A percentile compares a stretch with the other conserved stretches of the same genome.
phyloP scores from a whole-genome alignment of 2,329 filamentous ascomycete genomes.

The Fusarium devonianum region DNA sequence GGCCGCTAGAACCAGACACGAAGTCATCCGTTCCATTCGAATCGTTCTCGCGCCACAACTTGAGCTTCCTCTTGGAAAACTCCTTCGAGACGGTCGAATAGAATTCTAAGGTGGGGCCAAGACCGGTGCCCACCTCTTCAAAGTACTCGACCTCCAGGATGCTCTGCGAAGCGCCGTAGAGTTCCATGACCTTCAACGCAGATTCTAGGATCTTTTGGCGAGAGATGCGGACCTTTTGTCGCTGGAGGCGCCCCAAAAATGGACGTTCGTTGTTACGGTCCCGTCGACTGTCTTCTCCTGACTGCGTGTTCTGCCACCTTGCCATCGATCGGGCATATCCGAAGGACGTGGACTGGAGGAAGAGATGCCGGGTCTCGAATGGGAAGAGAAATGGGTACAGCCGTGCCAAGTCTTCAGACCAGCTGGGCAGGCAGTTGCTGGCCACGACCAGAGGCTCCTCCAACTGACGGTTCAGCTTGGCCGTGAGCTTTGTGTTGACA shows the following conservation, averaged over 20 bases:
- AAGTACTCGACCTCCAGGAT: constrained; percentile 98
- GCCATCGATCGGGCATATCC: constrained; percentile 98
- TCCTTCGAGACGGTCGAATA: constrained; percentile 98
- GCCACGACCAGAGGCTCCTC: constrained; percentile 97
- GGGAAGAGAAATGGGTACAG: constrained; percentile 97
- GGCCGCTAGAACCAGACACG: constrained; percentile 80
- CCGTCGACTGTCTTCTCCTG: constrained; percentile 78
- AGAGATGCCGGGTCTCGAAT: constrained; percentile 95
- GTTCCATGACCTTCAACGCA: constrained; percentile 97
- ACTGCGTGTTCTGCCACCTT: constrained; percentile 93
- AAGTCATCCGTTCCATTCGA: constrained; percentile 76
- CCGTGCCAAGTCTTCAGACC: constrained; percentile 94
- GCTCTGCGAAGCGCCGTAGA: constrained; percentile 96
- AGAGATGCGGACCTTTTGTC: constrained; percentile 98
- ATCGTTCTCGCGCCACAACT: constrained; percentile 94
- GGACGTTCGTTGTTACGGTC: constrained; percentile 90
- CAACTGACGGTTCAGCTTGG: constrained; percentile 94
- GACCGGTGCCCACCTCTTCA: constrained; percentile 94
- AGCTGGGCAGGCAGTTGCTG: constrained; percentile 92
- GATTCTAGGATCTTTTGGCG: constrained; percentile 94
- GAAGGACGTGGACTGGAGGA: constrained; percentile 97
- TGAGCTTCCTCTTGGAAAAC: constrained; percentile 96
- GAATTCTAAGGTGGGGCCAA: constrained; percentile 95
- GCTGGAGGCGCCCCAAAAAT: constrained; percentile 88
- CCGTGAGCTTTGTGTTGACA: constrained; percentile 97